Evolutionary conservation across 345 rosid species (phyloP).

Genomic region (Isatis tinctoria): DNA sequence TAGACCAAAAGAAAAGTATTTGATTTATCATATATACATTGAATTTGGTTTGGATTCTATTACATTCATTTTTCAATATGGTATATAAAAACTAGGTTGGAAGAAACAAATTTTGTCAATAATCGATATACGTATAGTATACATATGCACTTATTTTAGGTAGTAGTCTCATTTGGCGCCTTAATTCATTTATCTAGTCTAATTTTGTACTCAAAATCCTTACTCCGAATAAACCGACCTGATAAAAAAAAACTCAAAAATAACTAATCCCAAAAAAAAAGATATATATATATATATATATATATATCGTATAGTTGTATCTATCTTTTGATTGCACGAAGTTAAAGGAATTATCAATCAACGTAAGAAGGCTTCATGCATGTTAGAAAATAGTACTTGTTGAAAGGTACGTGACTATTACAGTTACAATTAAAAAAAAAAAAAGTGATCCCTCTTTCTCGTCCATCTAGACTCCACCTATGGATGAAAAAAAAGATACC

Average conservation of each 20-base stretch:
- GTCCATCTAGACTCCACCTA: slow-evolving; percentile 25
- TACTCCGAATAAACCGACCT: not conserved
- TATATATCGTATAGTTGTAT: not conserved
- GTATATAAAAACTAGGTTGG: too few species aligned
- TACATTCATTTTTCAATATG: too few species aligned
- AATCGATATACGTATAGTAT: too few species aligned
- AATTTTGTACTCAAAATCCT: not conserved
- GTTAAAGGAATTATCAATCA: not conserved
- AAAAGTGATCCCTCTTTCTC: slow-evolving; percentile 8
- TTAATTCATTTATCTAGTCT: not conserved
- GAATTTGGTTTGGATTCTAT: too few species aligned
- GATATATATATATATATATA: too few species aligned
- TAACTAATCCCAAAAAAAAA: too few species aligned
- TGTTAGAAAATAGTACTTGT: slow-evolving; percentile 23
- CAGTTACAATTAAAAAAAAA: slow-evolving; percentile 11
- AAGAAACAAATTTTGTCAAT: too few species aligned
- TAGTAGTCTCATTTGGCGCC: not conserved
- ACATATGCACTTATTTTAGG: not conserved
- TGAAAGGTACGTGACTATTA: slow-evolving; percentile 10
- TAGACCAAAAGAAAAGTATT: too few species aligned
- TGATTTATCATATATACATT: too few species aligned
- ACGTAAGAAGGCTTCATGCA: slow-evolving; percentile 27
- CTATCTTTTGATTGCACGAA: not conserved
- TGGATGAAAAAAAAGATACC: not conserved
- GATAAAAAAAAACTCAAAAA: too few species aligned